Percentiles rank a stretch among this genome's conserved stretches.
phyloP scores from a whole-genome alignment of 495 filamentous ascomycete genomes.

The Penicillium verhagenii region DNA sequence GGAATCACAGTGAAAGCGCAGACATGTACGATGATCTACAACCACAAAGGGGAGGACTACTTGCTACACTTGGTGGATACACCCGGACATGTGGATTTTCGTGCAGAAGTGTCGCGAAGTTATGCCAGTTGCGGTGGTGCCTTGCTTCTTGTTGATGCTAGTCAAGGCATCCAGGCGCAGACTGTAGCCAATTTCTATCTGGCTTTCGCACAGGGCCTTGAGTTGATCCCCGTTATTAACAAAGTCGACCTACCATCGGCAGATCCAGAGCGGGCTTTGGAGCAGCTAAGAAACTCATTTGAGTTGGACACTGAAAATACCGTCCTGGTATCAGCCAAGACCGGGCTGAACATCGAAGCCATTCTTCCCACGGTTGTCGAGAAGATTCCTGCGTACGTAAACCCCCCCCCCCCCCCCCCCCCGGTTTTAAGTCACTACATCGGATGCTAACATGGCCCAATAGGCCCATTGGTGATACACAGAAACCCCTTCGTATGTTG shows the following conservation, averaged over 20 bases:
- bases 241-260: slow-evolving; percentile 91
- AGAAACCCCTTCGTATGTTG: slow-evolving; percentile 73
- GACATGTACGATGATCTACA: slow-evolving; percentile 97
- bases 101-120: slow-evolving; percentile 89
- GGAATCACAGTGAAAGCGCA: slow-evolving; percentile 99
- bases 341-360: slow-evolving; percentile 77
- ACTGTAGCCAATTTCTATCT: slow-evolving; percentile 98
- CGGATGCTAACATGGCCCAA: slow-evolving; percentile 16
- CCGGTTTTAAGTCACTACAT: neutral
- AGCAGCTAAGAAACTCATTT: slow-evolving; percentile 81
- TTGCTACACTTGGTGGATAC: slow-evolving; percentile 95
- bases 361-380: slow-evolving; percentile 84
- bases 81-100: slow-evolving; percentile 95
- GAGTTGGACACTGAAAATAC: slow-evolving; percentile 82
- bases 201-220: slow-evolving; percentile 85
- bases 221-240: slow-evolving; percentile 89
- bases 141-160: slow-evolving; percentile 87
- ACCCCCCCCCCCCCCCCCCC: too few relatives aligned
- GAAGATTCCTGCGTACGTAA: slow-evolving; percentile 66
- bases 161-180: slow-evolving; percentile 89
- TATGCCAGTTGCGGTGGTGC: slow-evolving; percentile 96
- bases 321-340: slow-evolving; percentile 89
- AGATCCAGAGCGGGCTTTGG: slow-evolving; percentile 77
- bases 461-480: slow-evolving; percentile 68
- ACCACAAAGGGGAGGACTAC: slow-evolving; percentile 81